Conservation (phyloP, 331 rosid genomes). For the Pyrus hybrid region DNA sequence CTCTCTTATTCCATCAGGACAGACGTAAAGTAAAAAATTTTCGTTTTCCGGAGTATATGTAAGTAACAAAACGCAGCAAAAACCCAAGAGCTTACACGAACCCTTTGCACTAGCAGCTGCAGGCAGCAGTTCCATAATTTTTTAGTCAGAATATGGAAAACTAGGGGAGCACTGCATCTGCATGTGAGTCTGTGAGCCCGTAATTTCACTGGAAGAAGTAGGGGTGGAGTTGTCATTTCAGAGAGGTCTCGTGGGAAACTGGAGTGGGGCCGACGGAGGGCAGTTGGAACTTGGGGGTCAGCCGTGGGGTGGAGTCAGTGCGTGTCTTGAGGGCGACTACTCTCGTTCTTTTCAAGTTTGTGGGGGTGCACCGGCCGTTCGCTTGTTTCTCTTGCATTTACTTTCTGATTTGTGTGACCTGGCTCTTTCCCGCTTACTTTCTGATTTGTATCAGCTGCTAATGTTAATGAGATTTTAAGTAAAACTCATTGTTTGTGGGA, state of each 20-base stretch:
- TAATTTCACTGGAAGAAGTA: not conserved
- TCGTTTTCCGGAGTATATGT: too few relatives aligned
- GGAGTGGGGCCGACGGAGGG: constrained; percentile 22
- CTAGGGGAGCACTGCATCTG: not conserved
- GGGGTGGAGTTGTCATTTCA: not conserved
- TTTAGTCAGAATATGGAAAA: too few relatives aligned
- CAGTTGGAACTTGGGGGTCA: constrained; percentile 17
- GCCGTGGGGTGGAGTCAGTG: constrained; percentile 9
- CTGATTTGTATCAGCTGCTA: not conserved
- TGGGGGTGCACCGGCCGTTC: constrained; percentile 19
- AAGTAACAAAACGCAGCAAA: too few relatives aligned
- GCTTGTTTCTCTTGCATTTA: constrained; percentile 28
- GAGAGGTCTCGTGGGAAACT: not conserved
- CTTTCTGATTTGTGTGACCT: constrained; percentile 20
- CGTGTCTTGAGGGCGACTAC: constrained; percentile 29
- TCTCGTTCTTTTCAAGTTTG: constrained; percentile 16
- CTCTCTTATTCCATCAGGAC: too few relatives aligned
- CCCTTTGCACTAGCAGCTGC: too few relatives aligned
- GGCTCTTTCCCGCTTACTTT: constrained; percentile 27
- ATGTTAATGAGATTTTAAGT: too few relatives aligned
- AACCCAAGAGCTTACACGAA: too few relatives aligned
- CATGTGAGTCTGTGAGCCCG: not conserved
- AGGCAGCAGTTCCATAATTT: too few relatives aligned
- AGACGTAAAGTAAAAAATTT: too few relatives aligned
- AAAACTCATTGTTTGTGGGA: too few relatives aligned